phyloP scores from a whole-genome alignment of 257 asterid species.

The Ehretia macrophylla region DNA sequence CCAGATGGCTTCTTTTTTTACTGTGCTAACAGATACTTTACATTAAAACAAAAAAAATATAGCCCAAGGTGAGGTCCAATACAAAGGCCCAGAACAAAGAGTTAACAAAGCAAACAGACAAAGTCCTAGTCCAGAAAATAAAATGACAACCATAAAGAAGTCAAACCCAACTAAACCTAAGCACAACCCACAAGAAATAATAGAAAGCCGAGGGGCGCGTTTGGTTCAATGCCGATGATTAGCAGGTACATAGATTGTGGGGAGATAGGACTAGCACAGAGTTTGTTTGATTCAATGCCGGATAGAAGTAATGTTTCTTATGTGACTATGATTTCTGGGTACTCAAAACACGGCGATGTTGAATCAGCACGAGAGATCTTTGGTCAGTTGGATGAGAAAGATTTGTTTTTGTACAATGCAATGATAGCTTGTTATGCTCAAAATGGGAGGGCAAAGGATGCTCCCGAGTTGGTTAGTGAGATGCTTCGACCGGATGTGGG shows the following conservation, averaged over 20 bases:
- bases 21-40: no score
- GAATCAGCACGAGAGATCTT: slow-evolving; percentile 58
- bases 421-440: slow-evolving; percentile 81
- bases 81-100: no score
- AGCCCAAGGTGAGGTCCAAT: no score
- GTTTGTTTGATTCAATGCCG: slow-evolving; percentile 66
- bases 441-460: slow-evolving; percentile 65
- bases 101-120: no score
- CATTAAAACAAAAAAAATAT: no score
- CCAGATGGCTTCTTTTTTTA: no score
- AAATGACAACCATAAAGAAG: no score
- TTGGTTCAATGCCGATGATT: slow-evolving; percentile 71
- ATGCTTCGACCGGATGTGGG: slow-evolving; percentile 43
- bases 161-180: no score
- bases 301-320: slow-evolving; percentile 52
- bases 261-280: slow-evolving; percentile 51
- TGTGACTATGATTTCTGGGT: slow-evolving; percentile 74
- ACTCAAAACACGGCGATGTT: slow-evolving; percentile 59
- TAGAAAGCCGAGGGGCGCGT: no score
- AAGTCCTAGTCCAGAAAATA: no score
- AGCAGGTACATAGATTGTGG: slow-evolving; percentile 57
- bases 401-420: slow-evolving; percentile 51
- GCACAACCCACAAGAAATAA: no score
- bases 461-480: slow-evolving; percentile 56
- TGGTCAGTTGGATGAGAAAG: slow-evolving; percentile 35